Percentiles rank a stretch among this genome's conserved stretches.
phyloP scores from a whole-genome alignment of 768 basidiomycete genomes.

The Boletus pseudopeckii region DNA sequence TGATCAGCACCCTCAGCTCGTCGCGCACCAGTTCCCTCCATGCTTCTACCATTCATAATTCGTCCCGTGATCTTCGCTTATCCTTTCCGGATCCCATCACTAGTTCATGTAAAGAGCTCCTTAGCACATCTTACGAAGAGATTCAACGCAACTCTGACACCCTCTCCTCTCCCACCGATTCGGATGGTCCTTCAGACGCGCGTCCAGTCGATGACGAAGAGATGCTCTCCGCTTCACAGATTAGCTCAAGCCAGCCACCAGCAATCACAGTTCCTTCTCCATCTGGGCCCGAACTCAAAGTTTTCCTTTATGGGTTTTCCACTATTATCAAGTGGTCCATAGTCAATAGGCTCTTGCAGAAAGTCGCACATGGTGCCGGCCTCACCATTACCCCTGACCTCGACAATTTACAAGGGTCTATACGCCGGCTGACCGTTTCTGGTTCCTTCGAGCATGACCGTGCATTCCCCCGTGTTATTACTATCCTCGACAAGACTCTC shows the following conservation, averaged over 20 bases:
- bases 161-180: constrained; percentile 18
- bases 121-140: constrained; percentile 56
- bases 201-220: constrained; percentile 34
- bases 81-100: constrained; percentile 84
- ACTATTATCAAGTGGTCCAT: constrained; percentile 59
- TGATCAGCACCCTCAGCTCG: constrained; percentile 73
- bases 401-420: constrained; percentile 20
- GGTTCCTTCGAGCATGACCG: constrained; percentile 25
- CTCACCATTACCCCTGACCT: constrained; percentile 25
- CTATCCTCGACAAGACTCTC: constrained; percentile 38
- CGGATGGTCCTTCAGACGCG: constrained; percentile 13
- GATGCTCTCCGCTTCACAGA: constrained; percentile 17
- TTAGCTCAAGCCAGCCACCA: constrained; percentile 29
- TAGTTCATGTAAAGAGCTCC: constrained; percentile 60
- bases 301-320: constrained; percentile 66
- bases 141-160: constrained; percentile 40
- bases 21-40: constrained; percentile 65
- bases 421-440: constrained; percentile 24
- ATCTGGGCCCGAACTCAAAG: constrained; percentile 46
- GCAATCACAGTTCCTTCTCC: constrained; percentile 25
- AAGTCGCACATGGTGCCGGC: constrained; percentile 41
- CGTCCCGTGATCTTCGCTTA: constrained; percentile 70
- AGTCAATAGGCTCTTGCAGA: constrained; percentile 56
- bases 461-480: constrained; percentile 32
- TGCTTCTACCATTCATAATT: constrained; percentile 51